Evolutionary conservation across 768 basidiomycete genomes (phyloP), one percentile per base, ranked within the genome.

Genomic region (Pleurotus giganteus): DNA sequence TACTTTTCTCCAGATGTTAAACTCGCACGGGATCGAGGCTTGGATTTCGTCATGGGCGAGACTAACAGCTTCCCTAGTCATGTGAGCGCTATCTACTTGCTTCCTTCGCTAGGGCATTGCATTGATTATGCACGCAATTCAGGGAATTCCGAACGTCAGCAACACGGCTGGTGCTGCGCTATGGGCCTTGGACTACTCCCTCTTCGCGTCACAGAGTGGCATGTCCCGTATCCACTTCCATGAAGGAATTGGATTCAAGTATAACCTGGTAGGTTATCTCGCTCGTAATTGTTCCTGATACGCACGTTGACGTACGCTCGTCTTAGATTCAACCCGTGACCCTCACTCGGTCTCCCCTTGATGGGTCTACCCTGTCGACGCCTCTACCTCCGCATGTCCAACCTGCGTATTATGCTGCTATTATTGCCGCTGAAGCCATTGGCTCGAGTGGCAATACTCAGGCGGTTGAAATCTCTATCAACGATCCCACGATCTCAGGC

Each of bases 161-260:
- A 85, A 88, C 62, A 81, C 80, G 0, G 86, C 81, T n/a, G 88
- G 86, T 12, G 85, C 85, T 0, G 82, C 84, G 12, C 66, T 89
- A 17, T 89, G 86, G 86, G 72, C 77, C 11, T 68, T 87, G 56
- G 86, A 89, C 64, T 86, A 88, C 65, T 71, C 78, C 2, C 69
- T 89, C 2, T 84, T 77, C 60, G 82, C 84, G 63, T 77, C 80
- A 1, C 78, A 79, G 58, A 65, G 83, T 8, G 82, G 81, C 3
- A 78, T 84, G 23, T 73, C 75, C 26, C 71, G 77, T 46, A 57
- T 84, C 13, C 83, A 77, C 68, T 86, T 85, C 73, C 85, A 89
- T 61, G 74, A 83, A 54, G 86, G 86, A 13, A 71, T 88, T 51
- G 86, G 86, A 0, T 88, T 76, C 69, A 89, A 88, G 67, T 89